Evolutionary conservation across 768 basidiomycete species (phyloP).

Genomic region (Boletus pseudopeckii): DNA sequence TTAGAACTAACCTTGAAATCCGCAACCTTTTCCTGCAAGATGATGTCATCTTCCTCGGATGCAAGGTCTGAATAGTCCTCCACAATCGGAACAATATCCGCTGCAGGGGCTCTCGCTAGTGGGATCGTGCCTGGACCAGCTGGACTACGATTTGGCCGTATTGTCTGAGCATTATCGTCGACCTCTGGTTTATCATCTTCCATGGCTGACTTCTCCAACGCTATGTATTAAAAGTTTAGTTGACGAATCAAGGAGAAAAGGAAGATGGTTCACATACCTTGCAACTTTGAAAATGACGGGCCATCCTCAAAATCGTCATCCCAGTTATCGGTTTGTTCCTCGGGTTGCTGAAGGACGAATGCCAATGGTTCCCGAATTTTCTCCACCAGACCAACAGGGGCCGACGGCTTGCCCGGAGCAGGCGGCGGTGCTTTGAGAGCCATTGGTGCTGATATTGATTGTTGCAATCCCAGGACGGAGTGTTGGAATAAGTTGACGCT

Average conservation of each 20-base stretch:
- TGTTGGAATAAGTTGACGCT: conserved; percentile 28
- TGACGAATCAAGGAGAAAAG: neutral
- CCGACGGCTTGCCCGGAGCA: conserved; percentile 18
- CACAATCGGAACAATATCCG: conserved; percentile 62
- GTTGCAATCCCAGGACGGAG: conserved; percentile 34
- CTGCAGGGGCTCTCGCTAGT: conserved; percentile 58
- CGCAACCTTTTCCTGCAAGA: conserved; percentile 73
- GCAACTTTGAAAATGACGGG: conserved; percentile 82
- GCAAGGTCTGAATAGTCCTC: conserved; percentile 93
- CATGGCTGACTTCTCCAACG: conserved; percentile 55
- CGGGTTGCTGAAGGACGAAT: conserved; percentile 66
- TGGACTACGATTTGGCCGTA: conserved; percentile 73
- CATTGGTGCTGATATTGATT: conserved; percentile 33
- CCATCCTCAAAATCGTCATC: conserved; percentile 97
- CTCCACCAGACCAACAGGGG: conserved; percentile 33
- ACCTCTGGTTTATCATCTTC: conserved; percentile 54
- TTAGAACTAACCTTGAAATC: conserved; percentile 65
- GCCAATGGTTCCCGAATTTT: conserved; percentile 53
- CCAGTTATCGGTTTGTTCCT: conserved; percentile 95
- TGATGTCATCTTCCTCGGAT: conserved; percentile 70
- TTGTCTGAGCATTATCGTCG: conserved; percentile 80
- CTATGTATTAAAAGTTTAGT: conserved; percentile 30
- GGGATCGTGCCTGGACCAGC: conserved; percentile 47
- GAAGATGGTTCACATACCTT: conserved; percentile 36
- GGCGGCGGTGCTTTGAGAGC: conserved; percentile 21